Percentiles rank a stretch among this genome's conserved stretches.
Evolutionary conservation across 148 eudicot species (phyloP).

Genomic region (Gaultheria prostrata): DNA sequence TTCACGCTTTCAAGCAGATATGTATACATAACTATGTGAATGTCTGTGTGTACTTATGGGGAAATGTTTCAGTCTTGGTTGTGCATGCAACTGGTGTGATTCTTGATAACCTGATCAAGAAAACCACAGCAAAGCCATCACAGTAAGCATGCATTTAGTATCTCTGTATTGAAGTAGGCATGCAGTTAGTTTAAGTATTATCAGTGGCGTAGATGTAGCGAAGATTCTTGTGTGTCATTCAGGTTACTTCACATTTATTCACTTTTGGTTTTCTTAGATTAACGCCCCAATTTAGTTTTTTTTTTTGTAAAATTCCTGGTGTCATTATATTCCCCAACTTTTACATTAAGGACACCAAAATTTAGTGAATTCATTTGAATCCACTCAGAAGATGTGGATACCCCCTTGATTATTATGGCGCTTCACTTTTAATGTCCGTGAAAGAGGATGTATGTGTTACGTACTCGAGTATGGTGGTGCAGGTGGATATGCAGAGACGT

Average conservation of each 20-base stretch:
- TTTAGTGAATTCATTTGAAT: not conserved
- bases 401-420: not conserved
- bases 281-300: not conserved
- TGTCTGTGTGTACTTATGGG: not conserved
- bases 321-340: no score
- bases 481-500: constrained; percentile 89
- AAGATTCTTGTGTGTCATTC: not conserved
- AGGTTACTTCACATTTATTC: not conserved
- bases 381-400: not conserved
- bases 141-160: not conserved
- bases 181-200: not conserved
- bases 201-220: not conserved
- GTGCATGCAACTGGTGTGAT: not conserved
- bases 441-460: not conserved
- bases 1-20: not conserved
- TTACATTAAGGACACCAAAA: not conserved
- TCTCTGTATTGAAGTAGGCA: not conserved
- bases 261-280: not conserved
- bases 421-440: not conserved
- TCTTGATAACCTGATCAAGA: constrained; percentile 7
- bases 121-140: not conserved
- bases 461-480: constrained; percentile 16
- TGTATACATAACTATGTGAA: not conserved
- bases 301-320: no score
- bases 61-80: not conserved